A percentile compares a stretch with the other conserved stretches of the same genome.
Conservation (phyloP, 768 basidiomycete species). For the Cyclocybe cylindracea region DNA sequence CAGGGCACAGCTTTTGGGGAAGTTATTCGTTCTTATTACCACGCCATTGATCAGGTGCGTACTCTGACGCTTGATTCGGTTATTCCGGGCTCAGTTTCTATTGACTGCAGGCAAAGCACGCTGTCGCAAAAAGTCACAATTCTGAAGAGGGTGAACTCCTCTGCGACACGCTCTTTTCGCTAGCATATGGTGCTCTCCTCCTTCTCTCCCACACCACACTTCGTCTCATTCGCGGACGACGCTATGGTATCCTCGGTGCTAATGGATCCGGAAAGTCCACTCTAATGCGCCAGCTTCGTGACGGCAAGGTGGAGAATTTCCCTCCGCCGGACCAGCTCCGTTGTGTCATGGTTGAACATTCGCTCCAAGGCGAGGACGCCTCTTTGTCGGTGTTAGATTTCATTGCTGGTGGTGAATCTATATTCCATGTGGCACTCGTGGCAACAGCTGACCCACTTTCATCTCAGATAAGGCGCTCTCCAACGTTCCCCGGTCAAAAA, state of each 20-base stretch:
- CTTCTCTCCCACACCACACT: slow-evolving; percentile 93
- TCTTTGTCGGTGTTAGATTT: slow-evolving; percentile 86
- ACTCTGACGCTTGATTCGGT: not conserved
- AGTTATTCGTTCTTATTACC: slow-evolving; percentile 69
- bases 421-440: not conserved
- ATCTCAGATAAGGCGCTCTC: slow-evolving; percentile 67
- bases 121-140: slow-evolving; percentile 37
- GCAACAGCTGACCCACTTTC: not conserved
- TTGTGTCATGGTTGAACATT: slow-evolving; percentile 97
- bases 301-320: slow-evolving; percentile 96
- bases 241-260: slow-evolving; percentile 95
- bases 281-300: slow-evolving; percentile 91
- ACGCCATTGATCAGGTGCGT: slow-evolving; percentile 69
- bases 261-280: slow-evolving; percentile 98
- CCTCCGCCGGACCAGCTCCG: slow-evolving; percentile 85
- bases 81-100: slow-evolving; percentile 3
- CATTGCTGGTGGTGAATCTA: slow-evolving; percentile 71
- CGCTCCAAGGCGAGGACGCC: slow-evolving; percentile 90
- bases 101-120: slow-evolving; percentile 55
- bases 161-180: slow-evolving; percentile 92
- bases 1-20: slow-evolving; percentile 55
- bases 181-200: slow-evolving; percentile 93
- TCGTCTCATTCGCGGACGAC: slow-evolving; percentile 83
- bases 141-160: slow-evolving; percentile 82
- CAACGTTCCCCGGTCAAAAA: slow-evolving; percentile 63